Conservation (phyloP, 208 protist species). For the Leishmania mexicana region DNA sequence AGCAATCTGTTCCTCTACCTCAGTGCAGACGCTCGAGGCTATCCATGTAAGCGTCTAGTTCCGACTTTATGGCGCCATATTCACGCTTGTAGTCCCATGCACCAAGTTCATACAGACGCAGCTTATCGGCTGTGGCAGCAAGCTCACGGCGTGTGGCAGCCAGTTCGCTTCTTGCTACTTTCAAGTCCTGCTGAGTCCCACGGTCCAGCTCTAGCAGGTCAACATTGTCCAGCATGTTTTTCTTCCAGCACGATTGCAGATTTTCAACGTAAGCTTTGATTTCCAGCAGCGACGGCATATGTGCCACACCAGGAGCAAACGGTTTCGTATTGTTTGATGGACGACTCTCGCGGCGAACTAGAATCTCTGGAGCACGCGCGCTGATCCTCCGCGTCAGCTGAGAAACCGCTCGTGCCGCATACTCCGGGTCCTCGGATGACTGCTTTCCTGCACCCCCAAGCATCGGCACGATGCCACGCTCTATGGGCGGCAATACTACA, state of each 20-base stretch:
- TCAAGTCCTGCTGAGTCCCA: conserved; percentile 61
- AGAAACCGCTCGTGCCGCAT: conserved; percentile 9
- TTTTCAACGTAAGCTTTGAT: conserved; percentile 82
- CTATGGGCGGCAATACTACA: conserved; percentile 18
- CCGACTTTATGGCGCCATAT: conserved; percentile 62
- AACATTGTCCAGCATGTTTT: conserved; percentile 64
- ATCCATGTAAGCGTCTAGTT: conserved; percentile 73
- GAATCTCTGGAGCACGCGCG: conserved; percentile 21
- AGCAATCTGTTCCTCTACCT: neutral
- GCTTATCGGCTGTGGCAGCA: conserved; percentile 48
- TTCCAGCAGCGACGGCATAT: conserved; percentile 71
- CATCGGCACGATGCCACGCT: neutral
- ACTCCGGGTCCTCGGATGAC: neutral
- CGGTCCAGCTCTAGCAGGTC: conserved; percentile 57
- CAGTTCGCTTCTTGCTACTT: conserved; percentile 51
- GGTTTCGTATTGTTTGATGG: conserved; percentile 39
- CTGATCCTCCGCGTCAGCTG: conserved; percentile 25
- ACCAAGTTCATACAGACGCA: conserved; percentile 82
- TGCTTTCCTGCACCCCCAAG: neutral
- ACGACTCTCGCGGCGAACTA: conserved; percentile 59
- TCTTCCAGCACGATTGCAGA: conserved; percentile 83
- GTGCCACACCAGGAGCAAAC: conserved; percentile 41
- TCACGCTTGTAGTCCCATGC: conserved; percentile 71
- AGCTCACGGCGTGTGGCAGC: conserved; percentile 42
- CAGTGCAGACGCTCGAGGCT: conserved; percentile 24